Conservation (phyloP, 805 yeast genomes). For the Yarrowia sp. region DNA sequence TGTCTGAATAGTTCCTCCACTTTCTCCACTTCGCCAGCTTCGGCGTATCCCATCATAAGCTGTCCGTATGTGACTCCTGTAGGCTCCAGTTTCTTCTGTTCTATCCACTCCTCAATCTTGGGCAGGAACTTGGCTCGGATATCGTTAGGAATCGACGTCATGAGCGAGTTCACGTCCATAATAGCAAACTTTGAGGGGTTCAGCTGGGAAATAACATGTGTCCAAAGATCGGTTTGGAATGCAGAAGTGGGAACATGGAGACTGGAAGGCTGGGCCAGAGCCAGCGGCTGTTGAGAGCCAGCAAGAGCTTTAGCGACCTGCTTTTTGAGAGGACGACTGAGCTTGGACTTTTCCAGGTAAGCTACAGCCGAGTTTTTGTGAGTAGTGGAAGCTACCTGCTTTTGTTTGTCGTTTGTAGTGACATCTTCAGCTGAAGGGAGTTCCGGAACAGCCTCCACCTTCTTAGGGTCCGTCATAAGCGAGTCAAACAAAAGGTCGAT, state of each 20-base stretch:
- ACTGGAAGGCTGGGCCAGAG: slow-evolving; percentile 7
- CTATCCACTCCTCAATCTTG: slow-evolving; percentile 4
- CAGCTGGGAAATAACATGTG: slow-evolving; percentile 1
- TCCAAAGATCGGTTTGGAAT: slow-evolving; percentile 15
- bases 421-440: neutral
- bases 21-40: slow-evolving; percentile 15
- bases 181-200: neutral
- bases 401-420: neutral
- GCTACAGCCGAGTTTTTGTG: too few relatives aligned
- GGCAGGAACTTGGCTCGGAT: slow-evolving; percentile 28
- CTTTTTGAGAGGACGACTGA: neutral
- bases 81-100: neutral
- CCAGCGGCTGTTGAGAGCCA: neutral
- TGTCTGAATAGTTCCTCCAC: slow-evolving; percentile 16
- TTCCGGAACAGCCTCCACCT: neutral
- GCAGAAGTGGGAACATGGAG: slow-evolving; percentile 14
- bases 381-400: neutral
- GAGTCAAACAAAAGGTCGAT: slow-evolving; percentile 20
- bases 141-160: slow-evolving; percentile 29
- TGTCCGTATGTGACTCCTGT: slow-evolving; percentile 11
- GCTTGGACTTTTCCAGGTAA: slow-evolving; percentile 15
- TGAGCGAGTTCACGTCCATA: slow-evolving; percentile 28
- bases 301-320: neutral
- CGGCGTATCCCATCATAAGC: slow-evolving; percentile 36
- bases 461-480: neutral